phyloP scores from a whole-genome alignment of 1,284 basidiomycete genomes.

The Rugosomyces carneus region DNA sequence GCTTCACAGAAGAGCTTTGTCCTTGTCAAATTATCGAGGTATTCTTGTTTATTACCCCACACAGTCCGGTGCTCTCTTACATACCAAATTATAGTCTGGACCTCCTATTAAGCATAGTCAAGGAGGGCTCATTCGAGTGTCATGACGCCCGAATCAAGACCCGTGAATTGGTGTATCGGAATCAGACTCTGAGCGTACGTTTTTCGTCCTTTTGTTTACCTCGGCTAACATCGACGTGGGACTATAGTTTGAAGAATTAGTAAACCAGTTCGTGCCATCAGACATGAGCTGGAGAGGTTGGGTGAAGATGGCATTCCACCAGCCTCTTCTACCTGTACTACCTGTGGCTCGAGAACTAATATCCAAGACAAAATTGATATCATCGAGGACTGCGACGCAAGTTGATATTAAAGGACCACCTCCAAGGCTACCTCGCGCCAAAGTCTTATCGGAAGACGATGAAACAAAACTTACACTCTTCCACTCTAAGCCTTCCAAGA shows the following conservation, averaged over 20 bases:
- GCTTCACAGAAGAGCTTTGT: constrained; percentile 83
- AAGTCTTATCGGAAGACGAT: constrained; percentile 24
- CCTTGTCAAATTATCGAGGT: constrained; percentile 74
- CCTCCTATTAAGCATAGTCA: constrained; percentile 62
- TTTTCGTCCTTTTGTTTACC: background rate
- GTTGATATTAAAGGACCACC: constrained; percentile 26
- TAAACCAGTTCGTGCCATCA: constrained; percentile 75
- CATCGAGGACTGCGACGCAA: constrained; percentile 35
- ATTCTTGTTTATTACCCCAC: constrained; percentile 13
- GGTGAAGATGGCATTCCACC: constrained; percentile 78
- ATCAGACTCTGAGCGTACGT: constrained; percentile 83
- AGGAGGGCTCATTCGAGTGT: constrained; percentile 67
- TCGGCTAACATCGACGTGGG: background rate
- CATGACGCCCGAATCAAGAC: constrained; percentile 70
- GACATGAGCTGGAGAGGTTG: constrained; percentile 73
- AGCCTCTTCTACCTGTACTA: constrained; percentile 65
- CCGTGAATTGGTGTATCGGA: constrained; percentile 73
- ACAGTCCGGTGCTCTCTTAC: background rate
- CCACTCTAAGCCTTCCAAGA: constrained; percentile 15
- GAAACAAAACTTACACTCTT: constrained; percentile 21
- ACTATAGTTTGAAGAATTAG: constrained; percentile 71
- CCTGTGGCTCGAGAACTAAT: constrained; percentile 71
- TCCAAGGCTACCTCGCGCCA: constrained; percentile 27
- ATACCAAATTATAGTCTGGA: constrained; percentile 42
- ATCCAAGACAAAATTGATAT: constrained; percentile 67